Evolutionary conservation across 2,329 filamentous ascomycete genomes (phyloP).

Genomic region (Cladosporium sp.): DNA sequence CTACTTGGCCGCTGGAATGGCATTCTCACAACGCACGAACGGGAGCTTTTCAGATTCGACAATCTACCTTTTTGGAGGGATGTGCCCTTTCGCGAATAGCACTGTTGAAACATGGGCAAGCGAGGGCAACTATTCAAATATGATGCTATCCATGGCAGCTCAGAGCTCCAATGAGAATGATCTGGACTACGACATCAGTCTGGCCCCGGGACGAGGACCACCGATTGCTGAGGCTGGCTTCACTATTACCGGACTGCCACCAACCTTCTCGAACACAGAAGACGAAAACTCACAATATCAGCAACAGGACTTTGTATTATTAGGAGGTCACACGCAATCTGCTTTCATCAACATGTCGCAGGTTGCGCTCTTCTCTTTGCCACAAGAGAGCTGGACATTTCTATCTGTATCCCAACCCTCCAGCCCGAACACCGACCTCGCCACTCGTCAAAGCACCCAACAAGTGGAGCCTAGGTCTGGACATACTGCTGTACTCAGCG

Average conservation of each 20-base stretch:
- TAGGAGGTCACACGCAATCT: constrained; percentile 77
- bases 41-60: constrained; percentile 50
- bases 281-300: constrained; percentile 56
- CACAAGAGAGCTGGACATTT: constrained; percentile 83
- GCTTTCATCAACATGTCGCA: constrained; percentile 96
- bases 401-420: constrained; percentile 56
- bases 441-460: constrained; percentile 30
- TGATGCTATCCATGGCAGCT: constrained; percentile 66
- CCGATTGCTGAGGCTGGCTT: constrained; percentile 84
- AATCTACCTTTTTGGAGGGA: constrained; percentile 80
- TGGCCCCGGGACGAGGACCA: constrained; percentile 53
- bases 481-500: constrained; percentile 76
- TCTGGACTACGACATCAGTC: constrained; percentile 42
- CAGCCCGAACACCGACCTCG: constrained; percentile 49
- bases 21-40: constrained; percentile 61
- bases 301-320: constrained; percentile 71
- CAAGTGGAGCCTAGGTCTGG: constrained; percentile 77
- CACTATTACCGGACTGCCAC: constrained; percentile 68
- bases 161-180: constrained; percentile 34
- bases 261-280: constrained; percentile 65
- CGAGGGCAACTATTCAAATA: constrained; percentile 71
- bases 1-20: constrained; percentile 57
- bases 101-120: constrained; percentile 58
- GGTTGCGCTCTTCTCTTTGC: constrained; percentile 79
- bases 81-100: constrained; percentile 63